phyloP scores from a whole-genome alignment of 306 rosid genomes.

The Morella rubra region DNA sequence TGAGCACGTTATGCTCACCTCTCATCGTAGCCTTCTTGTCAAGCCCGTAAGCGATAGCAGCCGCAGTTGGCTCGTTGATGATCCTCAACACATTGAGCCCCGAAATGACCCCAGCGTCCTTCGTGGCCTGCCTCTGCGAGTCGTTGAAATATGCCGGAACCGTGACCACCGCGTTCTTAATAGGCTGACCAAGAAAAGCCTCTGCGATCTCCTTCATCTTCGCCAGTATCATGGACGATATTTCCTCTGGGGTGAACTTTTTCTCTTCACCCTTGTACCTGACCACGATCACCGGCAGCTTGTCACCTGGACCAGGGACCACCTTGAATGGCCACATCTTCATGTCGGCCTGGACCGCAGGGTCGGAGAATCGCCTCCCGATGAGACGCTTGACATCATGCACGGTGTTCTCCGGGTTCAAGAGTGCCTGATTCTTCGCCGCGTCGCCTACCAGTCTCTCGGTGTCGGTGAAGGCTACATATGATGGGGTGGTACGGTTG shows the following conservation, averaged over 20 bases:
- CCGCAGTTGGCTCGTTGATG: slow-evolving; percentile 82
- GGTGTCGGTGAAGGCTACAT: slow-evolving; percentile 86
- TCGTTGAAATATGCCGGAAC: slow-evolving; percentile 91
- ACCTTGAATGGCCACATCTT: slow-evolving; percentile 85
- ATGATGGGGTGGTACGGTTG: slow-evolving; percentile 83
- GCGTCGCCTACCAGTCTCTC: slow-evolving; percentile 84
- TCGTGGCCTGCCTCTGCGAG: slow-evolving; percentile 81
- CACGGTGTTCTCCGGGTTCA: slow-evolving; percentile 82
- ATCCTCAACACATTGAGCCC: slow-evolving; percentile 71
- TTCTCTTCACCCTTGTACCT: slow-evolving; percentile 71
- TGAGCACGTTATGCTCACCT: slow-evolving; percentile 79
- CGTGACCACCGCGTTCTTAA: slow-evolving; percentile 70
- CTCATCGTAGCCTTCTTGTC: slow-evolving; percentile 66
- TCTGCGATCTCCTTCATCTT: slow-evolving; percentile 71
- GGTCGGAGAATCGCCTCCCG: slow-evolving; percentile 64
- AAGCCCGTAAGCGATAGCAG: slow-evolving; percentile 77
- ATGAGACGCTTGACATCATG: slow-evolving; percentile 82
- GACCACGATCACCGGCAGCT: slow-evolving; percentile 74
- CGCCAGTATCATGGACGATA: slow-evolving; percentile 67
- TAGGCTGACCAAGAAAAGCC: slow-evolving; percentile 57
- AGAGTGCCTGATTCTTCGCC: slow-evolving; percentile 83
- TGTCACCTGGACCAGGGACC: slow-evolving; percentile 55
- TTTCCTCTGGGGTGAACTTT: slow-evolving; percentile 62
- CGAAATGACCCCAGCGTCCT: slow-evolving; percentile 66
- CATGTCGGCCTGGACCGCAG: slow-evolving; percentile 69